Evolutionary conservation across 2,329 filamentous ascomycete species (phyloP).

Genomic region (Endocalyx cinctus): DNA sequence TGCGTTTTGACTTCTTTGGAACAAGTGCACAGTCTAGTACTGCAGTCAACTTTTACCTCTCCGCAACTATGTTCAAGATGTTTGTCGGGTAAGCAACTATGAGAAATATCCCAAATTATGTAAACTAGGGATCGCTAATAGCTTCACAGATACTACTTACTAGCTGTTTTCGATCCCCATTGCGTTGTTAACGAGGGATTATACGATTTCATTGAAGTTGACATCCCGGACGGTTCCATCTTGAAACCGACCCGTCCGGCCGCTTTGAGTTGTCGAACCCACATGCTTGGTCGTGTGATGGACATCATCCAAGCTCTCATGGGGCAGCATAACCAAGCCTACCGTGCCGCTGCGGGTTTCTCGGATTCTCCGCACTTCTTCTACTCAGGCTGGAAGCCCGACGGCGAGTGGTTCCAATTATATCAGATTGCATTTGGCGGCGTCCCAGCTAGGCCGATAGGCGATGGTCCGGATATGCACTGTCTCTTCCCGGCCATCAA

Average conservation of each 20-base stretch:
- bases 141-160: conserved; percentile 26
- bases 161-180: conserved; percentile 43
- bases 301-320: conserved; percentile 47
- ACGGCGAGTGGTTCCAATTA: conserved; percentile 43
- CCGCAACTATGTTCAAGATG: conserved; percentile 46
- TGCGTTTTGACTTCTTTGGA: conserved; percentile 44
- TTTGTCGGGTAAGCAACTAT: conserved; percentile 33
- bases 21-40: conserved; percentile 41
- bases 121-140: no score
- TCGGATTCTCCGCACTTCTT: conserved; percentile 47
- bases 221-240: conserved; percentile 39
- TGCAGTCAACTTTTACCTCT: conserved; percentile 45
- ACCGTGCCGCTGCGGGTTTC: conserved; percentile 45
- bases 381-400: conserved; percentile 43
- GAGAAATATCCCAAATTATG: no score
- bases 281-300: conserved; percentile 42
- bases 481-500: conserved; percentile 48
- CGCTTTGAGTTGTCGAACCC: conserved; percentile 41
- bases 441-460: conserved; percentile 40
- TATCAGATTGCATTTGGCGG: conserved; percentile 48
- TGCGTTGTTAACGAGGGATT: conserved; percentile 47
- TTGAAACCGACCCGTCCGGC: conserved; percentile 42
- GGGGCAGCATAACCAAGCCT: conserved; percentile 39
- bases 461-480: conserved; percentile 45
- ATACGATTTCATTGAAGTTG: conserved; percentile 43